Conservation (phyloP, 2,329 filamentous ascomycete species). For the Cladophialophora yegresii region DNA sequence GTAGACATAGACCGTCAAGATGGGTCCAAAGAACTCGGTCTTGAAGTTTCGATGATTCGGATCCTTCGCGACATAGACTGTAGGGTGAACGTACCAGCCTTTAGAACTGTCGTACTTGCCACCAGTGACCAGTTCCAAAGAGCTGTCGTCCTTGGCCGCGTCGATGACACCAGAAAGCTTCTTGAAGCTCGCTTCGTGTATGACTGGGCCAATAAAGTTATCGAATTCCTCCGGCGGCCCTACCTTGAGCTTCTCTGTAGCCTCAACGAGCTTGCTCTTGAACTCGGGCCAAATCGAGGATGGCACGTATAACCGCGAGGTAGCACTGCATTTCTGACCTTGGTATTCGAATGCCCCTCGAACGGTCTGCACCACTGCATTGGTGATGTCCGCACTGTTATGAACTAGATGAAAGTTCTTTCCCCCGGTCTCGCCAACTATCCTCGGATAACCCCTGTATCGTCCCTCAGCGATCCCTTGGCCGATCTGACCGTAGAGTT, state of each 20-base stretch:
- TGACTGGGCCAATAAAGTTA: slow-evolving; percentile 79
- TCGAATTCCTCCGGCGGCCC: slow-evolving; percentile 65
- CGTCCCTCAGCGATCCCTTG: slow-evolving; percentile 73
- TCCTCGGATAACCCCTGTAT: slow-evolving; percentile 76
- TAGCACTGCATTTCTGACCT: slow-evolving; percentile 81
- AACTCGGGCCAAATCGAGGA: slow-evolving; percentile 70
- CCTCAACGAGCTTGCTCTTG: slow-evolving; percentile 62
- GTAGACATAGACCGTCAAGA: slow-evolving; percentile 71
- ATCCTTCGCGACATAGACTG: slow-evolving; percentile 70
- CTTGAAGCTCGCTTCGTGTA: slow-evolving; percentile 73
- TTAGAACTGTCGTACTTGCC: slow-evolving; percentile 71
- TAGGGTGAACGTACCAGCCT: slow-evolving; percentile 76
- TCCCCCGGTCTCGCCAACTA: slow-evolving; percentile 80
- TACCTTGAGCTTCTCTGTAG: slow-evolving; percentile 66
- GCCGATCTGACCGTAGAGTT: slow-evolving; percentile 80
- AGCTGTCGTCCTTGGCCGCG: slow-evolving; percentile 66
- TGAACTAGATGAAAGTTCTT: slow-evolving; percentile 86
- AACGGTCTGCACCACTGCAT: slow-evolving; percentile 73
- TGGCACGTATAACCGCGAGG: slow-evolving; percentile 72
- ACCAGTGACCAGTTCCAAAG: slow-evolving; percentile 68
- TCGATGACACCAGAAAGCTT: slow-evolving; percentile 73
- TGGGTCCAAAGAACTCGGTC: slow-evolving; percentile 74
- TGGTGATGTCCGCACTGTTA: slow-evolving; percentile 68
- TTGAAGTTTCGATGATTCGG: slow-evolving; percentile 68
- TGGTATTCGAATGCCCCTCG: slow-evolving; percentile 81